phyloP scores from a whole-genome alignment of 2,329 filamentous ascomycete species.

The Reticulascus tulasneorum region DNA sequence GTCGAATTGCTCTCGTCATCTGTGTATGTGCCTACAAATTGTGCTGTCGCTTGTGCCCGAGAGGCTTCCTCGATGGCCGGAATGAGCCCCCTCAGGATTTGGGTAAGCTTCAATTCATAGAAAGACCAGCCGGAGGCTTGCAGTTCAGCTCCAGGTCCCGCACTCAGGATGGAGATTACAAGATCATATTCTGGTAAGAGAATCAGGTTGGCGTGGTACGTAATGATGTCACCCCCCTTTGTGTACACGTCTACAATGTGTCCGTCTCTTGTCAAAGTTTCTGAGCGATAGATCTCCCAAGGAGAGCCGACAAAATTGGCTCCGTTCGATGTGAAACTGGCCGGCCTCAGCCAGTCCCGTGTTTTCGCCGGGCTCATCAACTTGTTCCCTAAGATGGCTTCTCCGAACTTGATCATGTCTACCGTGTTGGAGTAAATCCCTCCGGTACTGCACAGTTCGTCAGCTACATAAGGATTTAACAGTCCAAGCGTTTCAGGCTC shows the following conservation, averaged over 20 bases:
- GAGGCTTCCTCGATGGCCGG: slow-evolving; percentile 40
- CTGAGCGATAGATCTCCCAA: slow-evolving; percentile 29
- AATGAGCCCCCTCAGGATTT: slow-evolving; percentile 28
- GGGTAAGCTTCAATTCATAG: slow-evolving; percentile 18
- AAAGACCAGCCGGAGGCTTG: slow-evolving; percentile 12
- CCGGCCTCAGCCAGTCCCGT: slow-evolving; percentile 42
- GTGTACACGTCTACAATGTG: slow-evolving; percentile 28
- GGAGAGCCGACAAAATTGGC: slow-evolving; percentile 31
- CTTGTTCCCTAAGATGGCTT: slow-evolving; percentile 35
- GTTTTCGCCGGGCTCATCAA: slow-evolving; percentile 34
- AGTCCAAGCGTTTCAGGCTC: slow-evolving; percentile 13
- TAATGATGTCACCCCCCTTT: slow-evolving; percentile 26
- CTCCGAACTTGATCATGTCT: slow-evolving; percentile 37
- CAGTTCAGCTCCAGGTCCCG: slow-evolving; percentile 26
- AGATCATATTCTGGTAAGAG: slow-evolving; percentile 31
- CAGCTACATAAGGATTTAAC: slow-evolving; percentile 16
- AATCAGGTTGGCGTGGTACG: slow-evolving; percentile 27
- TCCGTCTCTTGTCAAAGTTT: slow-evolving; percentile 22
- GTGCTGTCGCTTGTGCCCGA: slow-evolving; percentile 27
- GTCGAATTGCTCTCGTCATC: slow-evolving; percentile 36
- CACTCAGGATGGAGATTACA: slow-evolving; percentile 33
- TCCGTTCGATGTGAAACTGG: slow-evolving; percentile 31
- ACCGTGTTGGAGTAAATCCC: slow-evolving; percentile 37
- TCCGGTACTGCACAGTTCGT: slow-evolving; percentile 29
- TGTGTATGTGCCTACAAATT: slow-evolving; percentile 33